A percentile compares a stretch with the other conserved stretches of the same genome.
Conservation (phyloP, 441 rosid genomes). For the Jatropha multifida region DNA sequence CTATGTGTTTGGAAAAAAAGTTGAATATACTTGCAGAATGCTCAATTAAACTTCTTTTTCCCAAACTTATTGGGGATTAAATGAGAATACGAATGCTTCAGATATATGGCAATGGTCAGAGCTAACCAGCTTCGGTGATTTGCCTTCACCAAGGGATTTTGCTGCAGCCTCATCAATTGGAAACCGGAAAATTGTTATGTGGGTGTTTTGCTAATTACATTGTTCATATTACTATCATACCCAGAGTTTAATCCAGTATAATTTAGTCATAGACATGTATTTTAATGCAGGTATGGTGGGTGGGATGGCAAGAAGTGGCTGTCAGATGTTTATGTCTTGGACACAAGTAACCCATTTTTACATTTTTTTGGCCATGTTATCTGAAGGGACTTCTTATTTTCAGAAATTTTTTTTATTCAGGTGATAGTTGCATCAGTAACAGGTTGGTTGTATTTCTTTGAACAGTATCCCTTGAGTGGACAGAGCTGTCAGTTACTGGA, state of each 20-base stretch:
- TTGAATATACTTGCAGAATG: constrained; percentile 12
- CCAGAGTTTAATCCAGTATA: constrained; percentile 9
- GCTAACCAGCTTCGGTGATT: constrained; percentile 86
- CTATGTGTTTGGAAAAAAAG: background rate
- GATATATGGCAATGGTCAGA: constrained; percentile 99
- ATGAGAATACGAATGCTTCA: constrained; percentile 35
- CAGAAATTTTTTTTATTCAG: background rate
- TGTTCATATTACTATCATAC: constrained; percentile 20
- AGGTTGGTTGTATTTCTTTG: constrained; percentile 18
- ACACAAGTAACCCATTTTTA: constrained; percentile 63
- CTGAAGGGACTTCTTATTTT: constrained; percentile 8
- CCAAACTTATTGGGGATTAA: constrained; percentile 12
- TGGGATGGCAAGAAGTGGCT: constrained; percentile 99
- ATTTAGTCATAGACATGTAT: constrained; percentile 23
- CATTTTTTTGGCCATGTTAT: constrained; percentile 14
- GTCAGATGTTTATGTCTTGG: constrained; percentile 93
- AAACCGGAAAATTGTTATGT: constrained; percentile 86
- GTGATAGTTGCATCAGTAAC: background rate
- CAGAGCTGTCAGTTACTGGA: constrained; percentile 79
- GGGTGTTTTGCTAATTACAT: constrained; percentile 30
- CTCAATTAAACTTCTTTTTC: background rate
- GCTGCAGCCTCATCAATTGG: constrained; percentile 94
- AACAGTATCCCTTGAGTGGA: constrained; percentile 98
- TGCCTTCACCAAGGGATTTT: constrained; percentile 94
- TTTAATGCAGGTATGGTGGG: constrained; percentile 83